Evolutionary conservation across 2,329 filamentous ascomycete genomes (phyloP).

Genomic region (Paraphaeosphaeria sporulosa): DNA sequence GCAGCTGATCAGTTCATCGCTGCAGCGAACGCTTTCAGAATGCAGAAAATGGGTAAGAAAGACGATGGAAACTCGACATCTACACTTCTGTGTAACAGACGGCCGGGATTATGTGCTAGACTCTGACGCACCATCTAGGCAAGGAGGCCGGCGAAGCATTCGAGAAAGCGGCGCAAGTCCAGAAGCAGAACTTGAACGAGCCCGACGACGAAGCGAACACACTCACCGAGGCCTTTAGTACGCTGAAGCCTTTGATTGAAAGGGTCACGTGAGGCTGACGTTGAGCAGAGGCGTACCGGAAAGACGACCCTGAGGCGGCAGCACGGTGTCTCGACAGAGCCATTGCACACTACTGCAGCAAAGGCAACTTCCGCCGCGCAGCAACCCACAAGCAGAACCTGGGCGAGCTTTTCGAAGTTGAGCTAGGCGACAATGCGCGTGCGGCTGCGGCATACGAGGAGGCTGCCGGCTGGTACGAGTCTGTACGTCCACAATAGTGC

Average conservation of each 20-base stretch:
- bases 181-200: slow-evolving; percentile 82
- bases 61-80: neutral
- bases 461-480: slow-evolving; percentile 87
- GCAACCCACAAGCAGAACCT: slow-evolving; percentile 90
- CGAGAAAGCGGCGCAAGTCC: slow-evolving; percentile 82
- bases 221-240: slow-evolving; percentile 84
- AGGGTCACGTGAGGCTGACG: slow-evolving; percentile 26
- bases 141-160: slow-evolving; percentile 87
- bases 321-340: slow-evolving; percentile 80
- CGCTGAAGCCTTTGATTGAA: neutral
- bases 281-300: slow-evolving; percentile 76
- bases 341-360: slow-evolving; percentile 84
- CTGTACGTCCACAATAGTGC: slow-evolving; percentile 31
- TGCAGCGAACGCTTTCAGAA: slow-evolving; percentile 89
- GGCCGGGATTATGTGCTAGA: neutral
- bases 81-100: neutral
- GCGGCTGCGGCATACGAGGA: slow-evolving; percentile 85
- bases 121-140: slow-evolving; percentile 59
- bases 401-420: slow-evolving; percentile 84
- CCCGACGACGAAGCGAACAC: slow-evolving; percentile 92
- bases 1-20: slow-evolving; percentile 87
- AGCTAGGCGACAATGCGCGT: slow-evolving; percentile 77
- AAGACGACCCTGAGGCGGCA: slow-evolving; percentile 82
- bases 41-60: slow-evolving; percentile 79
- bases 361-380: slow-evolving; percentile 89